Base-by-base conservation (phyloP, 352 stramenopile species). In the Globisporangium perplexum region DNA sequence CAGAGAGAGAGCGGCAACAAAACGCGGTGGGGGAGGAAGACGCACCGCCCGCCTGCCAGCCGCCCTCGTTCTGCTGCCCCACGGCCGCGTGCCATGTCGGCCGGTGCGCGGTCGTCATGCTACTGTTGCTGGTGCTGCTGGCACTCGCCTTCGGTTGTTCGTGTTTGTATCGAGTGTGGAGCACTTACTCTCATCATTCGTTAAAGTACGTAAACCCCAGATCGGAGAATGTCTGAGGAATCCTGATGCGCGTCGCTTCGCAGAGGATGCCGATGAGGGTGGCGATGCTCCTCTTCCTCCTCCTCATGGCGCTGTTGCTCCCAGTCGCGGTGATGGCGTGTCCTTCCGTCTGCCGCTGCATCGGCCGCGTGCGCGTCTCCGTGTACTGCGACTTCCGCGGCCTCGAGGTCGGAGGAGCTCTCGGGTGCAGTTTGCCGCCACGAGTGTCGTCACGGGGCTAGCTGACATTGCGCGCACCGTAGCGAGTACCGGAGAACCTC, bases 1-100 rank as follows among this genome's bases (percentile, higher is more conserved):
- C 15, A 36, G 31, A 36, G 31, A 11, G 31, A 36, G 7, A n/a
- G n/a, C n/a, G n/a, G n/a, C n/a, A n/a, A n/a, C n/a, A 36, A 15
- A 36, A 11, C 12, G 11, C 7, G 31, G 31, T 11, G 10, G 0
- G 20, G 11, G 49, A 24, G 7, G 22, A 42, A n/a, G 17, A 56
- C 62, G 42, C 35, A 92, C 81, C 82, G 67, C 81, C 83, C 5
- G 81, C 68, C 39, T 94, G 78, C 81, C 83, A 94, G 68, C 83
- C 83, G 45, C 83, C 83, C 56, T 94, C 81, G 63, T 92, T 94
- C 55, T 86, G 77, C 65, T 94, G 81, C 38, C 83, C 83, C 55
- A 94, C 81, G 53, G 83, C 83, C 53, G 83, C 83, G 61, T 94
- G 76, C 81, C 81, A 94, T 22, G 83, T 94, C 66, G 83, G 81